A percentile compares a stretch with the other conserved stretches of the same genome.
These are phyloP conservation scores for Onygenales sp. DNA, from an alignment of 2,329 filamentous ascomycete genomes.

Conservation along the genomic window DNA sequence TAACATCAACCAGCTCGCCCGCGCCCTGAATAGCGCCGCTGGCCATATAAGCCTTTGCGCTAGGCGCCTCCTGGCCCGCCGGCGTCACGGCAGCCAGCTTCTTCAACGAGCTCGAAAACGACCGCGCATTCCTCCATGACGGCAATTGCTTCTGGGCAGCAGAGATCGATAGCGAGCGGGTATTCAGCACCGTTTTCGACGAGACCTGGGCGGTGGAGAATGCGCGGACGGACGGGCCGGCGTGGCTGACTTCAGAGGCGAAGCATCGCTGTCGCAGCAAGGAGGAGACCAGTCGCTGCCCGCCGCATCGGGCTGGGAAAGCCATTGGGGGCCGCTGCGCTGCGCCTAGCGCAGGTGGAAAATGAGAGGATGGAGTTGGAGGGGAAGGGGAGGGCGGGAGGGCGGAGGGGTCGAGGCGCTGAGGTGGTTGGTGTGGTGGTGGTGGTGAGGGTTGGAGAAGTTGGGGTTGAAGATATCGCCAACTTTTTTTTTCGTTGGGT, in stretches of 20 bases:
- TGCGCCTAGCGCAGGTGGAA: slow-evolving; percentile 18
- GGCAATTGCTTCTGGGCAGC: slow-evolving; percentile 20
- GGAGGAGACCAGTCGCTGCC: slow-evolving; percentile 29
- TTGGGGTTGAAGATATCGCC: background rate
- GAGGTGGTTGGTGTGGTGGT: background rate
- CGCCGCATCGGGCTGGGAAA: slow-evolving; percentile 34
- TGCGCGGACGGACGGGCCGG: slow-evolving; percentile 24
- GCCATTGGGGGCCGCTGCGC: slow-evolving; percentile 30
- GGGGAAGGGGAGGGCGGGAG: background rate
- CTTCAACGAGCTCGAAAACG: slow-evolving; percentile 32
- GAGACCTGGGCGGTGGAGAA: slow-evolving; percentile 28
- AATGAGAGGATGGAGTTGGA: slow-evolving; percentile 10
- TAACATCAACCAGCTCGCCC: slow-evolving; percentile 72
- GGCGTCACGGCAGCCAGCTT: slow-evolving; percentile 20
- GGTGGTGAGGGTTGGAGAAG: too few relatives aligned
- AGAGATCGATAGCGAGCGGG: slow-evolving; percentile 21
- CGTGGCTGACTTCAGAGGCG: slow-evolving; percentile 19
- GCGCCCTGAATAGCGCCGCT: slow-evolving; percentile 76
- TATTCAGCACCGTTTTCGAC: slow-evolving; percentile 14
- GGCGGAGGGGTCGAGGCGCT: background rate
- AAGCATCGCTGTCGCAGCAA: slow-evolving; percentile 34
- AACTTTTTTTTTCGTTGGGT: background rate
- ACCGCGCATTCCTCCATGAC: slow-evolving; percentile 29
- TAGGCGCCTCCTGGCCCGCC: slow-evolving; percentile 60
- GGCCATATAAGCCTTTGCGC: slow-evolving; percentile 76